Evolutionary conservation across 306 rosid species (phyloP).

Genomic region (Cicer chorassanicum): DNA sequence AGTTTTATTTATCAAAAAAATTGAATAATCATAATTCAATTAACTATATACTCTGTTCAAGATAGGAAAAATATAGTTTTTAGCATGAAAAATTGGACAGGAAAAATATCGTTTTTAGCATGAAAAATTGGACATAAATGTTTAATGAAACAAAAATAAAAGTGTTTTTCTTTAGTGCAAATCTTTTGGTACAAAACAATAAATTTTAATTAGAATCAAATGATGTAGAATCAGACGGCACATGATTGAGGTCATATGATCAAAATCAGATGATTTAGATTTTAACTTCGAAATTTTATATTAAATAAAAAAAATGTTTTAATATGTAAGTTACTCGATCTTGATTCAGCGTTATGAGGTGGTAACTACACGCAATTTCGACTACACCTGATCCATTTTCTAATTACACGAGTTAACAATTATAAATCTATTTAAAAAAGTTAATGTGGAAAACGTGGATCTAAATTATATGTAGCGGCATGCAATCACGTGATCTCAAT

Average conservation of each 20-base stretch:
- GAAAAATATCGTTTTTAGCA: neutral
- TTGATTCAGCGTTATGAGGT: no score
- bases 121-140: neutral
- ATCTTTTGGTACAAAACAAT: neutral
- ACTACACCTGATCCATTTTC: no score
- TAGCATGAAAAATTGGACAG: neutral
- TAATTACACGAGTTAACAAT: neutral
- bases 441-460: neutral
- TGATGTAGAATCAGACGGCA: fast-evolving
- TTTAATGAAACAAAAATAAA: neutral
- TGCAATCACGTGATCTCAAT: neutral
- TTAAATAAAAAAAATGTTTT: no score
- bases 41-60: neutral
- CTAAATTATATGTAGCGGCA: neutral
- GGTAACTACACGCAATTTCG: no score
- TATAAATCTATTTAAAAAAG: neutral
- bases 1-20: neutral
- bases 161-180: neutral
- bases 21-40: no score
- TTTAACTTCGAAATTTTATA: no score
- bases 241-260: no score
- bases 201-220: no score
- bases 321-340: no score
- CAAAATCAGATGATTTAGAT: no score
- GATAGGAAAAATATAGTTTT: neutral